A percentile compares a stretch with the other conserved stretches of the same genome.
phyloP scores from a whole-genome alignment of 352 stramenopile genomes.

The Phytophthora lateralis region DNA sequence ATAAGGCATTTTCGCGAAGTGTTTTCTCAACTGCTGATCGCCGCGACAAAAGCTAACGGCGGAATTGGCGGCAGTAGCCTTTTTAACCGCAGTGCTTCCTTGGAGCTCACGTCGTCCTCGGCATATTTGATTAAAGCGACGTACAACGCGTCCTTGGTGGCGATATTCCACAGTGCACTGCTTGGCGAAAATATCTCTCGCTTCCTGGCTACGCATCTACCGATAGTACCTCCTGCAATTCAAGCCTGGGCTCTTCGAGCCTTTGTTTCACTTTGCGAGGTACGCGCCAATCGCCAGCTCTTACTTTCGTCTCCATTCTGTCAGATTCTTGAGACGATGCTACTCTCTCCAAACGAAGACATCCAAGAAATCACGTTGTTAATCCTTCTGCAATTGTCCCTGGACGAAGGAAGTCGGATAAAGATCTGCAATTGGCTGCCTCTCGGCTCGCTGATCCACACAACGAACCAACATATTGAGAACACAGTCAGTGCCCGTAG shows the following conservation, averaged over 20 bases:
- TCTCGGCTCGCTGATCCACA: constrained; percentile 45
- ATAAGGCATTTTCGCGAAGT: constrained; percentile 73
- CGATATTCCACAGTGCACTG: constrained; percentile 61
- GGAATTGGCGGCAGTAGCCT: constrained; percentile 24
- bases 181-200: constrained; percentile 70
- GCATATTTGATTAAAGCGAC: constrained; percentile 69
- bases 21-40: constrained; percentile 64
- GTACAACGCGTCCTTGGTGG: constrained; percentile 69
- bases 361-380: constrained; percentile 64
- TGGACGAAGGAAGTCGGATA: constrained; percentile 68
- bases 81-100: constrained; percentile 5
- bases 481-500: not conserved
- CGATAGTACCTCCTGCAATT: constrained; percentile 39
- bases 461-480: constrained; percentile 35
- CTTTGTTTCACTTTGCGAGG: constrained; percentile 59
- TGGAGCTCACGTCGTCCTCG: constrained; percentile 23
- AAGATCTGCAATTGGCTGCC: constrained; percentile 78
- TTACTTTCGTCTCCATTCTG: constrained; percentile 59
- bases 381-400: constrained; percentile 59
- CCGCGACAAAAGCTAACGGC: constrained; percentile 21
- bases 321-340: constrained; percentile 52
- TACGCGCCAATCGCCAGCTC: constrained; percentile 49
- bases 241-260: constrained; percentile 56
- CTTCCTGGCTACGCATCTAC: constrained; percentile 55
- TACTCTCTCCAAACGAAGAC: constrained; percentile 39